phyloP scores from a whole-genome alignment of 148 eudicot species.

The Diospyros kaki region DNA sequence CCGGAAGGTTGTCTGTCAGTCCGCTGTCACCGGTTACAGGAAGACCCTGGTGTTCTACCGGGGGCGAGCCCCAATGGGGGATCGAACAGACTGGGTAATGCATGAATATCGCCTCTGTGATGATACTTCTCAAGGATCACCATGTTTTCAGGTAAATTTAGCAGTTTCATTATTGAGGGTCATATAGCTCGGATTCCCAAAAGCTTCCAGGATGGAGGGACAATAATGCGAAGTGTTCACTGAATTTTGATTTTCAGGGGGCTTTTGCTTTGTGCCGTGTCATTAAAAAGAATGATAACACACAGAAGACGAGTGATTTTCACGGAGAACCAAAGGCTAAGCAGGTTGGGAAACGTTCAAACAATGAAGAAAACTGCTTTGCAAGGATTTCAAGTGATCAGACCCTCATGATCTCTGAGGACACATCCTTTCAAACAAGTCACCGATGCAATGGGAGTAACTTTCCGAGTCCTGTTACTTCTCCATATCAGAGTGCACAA shows the following conservation, averaged over 20 bases:
- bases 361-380: slow-evolving; percentile 20
- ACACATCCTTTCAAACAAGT: slow-evolving; percentile 23
- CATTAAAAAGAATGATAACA: slow-evolving; percentile 46
- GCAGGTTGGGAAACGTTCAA: slow-evolving; percentile 38
- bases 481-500: slow-evolving; percentile 42
- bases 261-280: slow-evolving; percentile 72
- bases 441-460: slow-evolving; percentile 39
- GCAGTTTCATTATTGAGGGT: too few species aligned
- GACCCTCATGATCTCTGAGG: slow-evolving; percentile 32
- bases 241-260: slow-evolving; percentile 37
- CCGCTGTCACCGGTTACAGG: slow-evolving; percentile 56
- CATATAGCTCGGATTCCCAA: too few species aligned
- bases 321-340: slow-evolving; percentile 37
- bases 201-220: too few species aligned
- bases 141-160: slow-evolving; percentile 49
- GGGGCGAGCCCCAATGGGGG: slow-evolving; percentile 85
- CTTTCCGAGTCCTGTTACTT: slow-evolving; percentile 56
- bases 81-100: slow-evolving; percentile 88
- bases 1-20: slow-evolving; percentile 61
- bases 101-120: slow-evolving; percentile 84
- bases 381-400: slow-evolving; percentile 31
- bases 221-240: not conserved
- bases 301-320: slow-evolving; percentile 22
- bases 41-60: slow-evolving; percentile 84
- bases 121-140: slow-evolving; percentile 43